Evolutionary conservation across 2,329 filamentous ascomycete species (phyloP).

Genomic region (Botryotinia narcissicola): DNA sequence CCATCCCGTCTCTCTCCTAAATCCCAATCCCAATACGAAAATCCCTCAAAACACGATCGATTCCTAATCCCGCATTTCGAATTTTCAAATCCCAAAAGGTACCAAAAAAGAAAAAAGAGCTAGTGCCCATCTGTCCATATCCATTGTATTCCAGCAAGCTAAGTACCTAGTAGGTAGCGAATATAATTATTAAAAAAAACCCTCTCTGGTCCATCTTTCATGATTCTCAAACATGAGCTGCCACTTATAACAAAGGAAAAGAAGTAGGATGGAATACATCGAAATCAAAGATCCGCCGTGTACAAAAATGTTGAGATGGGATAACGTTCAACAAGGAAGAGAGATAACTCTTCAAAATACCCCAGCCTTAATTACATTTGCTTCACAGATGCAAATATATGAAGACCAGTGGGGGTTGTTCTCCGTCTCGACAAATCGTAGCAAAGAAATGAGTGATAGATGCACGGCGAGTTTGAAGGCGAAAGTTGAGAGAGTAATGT

Average conservation of each 20-base stretch:
- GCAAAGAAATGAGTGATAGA: background rate
- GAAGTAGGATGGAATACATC: background rate
- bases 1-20: background rate
- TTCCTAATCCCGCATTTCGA: background rate
- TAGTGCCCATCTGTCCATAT: conserved; percentile 16
- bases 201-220: background rate
- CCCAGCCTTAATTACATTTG: background rate
- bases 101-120: background rate
- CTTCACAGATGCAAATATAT: conserved; percentile 4
- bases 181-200: conserved; percentile 19
- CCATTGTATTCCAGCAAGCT: background rate
- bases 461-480: background rate
- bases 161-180: conserved; percentile 10
- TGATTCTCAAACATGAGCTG: background rate
- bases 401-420: background rate
- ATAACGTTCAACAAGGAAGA: background rate
- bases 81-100: conserved; percentile 9
- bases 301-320: background rate
- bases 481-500: background rate
- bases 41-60: background rate
- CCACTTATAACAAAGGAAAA: conserved; percentile 1
- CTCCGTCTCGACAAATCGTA: background rate
- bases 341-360: background rate
- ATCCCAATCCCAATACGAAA: background rate
- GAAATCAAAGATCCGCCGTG: background rate